Evolutionary conservation across 2,329 filamentous ascomycete genomes (phyloP).

Genomic region (Karstenula rhodostoma): DNA sequence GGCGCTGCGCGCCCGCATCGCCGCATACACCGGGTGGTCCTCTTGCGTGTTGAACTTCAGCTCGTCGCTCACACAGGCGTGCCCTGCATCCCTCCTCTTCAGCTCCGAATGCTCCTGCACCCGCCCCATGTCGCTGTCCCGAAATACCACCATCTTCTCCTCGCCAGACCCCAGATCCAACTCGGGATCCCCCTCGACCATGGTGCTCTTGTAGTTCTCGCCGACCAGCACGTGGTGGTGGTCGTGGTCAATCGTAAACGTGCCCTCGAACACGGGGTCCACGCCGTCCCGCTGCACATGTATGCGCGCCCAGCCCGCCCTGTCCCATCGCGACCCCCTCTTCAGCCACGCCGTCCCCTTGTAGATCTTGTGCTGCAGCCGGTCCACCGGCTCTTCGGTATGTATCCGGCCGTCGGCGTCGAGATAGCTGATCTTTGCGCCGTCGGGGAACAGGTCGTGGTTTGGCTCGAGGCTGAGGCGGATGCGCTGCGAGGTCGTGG

Average conservation of each 20-base stretch:
- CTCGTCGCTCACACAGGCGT: slow-evolving; percentile 75
- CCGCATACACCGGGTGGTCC: slow-evolving; percentile 70
- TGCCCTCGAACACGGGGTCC: slow-evolving; percentile 85
- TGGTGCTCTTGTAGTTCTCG: slow-evolving; percentile 71
- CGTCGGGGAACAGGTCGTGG: slow-evolving; percentile 82
- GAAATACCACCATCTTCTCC: slow-evolving; percentile 89
- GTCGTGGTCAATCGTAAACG: slow-evolving; percentile 81
- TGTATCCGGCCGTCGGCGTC: slow-evolving; percentile 74
- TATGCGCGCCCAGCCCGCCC: slow-evolving; percentile 87
- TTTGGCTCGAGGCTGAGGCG: slow-evolving; percentile 88
- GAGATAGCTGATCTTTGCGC: slow-evolving; percentile 77
- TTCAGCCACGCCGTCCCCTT: slow-evolving; percentile 77
- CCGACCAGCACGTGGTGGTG: slow-evolving; percentile 86
- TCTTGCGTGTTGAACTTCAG: slow-evolving; percentile 80
- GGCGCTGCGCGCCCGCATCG: slow-evolving; percentile 60
- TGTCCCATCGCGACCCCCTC: slow-evolving; percentile 83
- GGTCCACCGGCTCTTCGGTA: slow-evolving; percentile 72
- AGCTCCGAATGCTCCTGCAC: slow-evolving; percentile 66
- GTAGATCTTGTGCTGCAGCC: slow-evolving; percentile 81
- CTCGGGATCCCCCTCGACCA: slow-evolving; percentile 71
- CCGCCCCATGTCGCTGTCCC: slow-evolving; percentile 80
- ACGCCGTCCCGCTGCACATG: slow-evolving; percentile 78
- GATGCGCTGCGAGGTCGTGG: slow-evolving; percentile 65
- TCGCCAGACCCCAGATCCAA: slow-evolving; percentile 59
- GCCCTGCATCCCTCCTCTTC: slow-evolving; percentile 61